Base-by-base conservation (phyloP, 108 stramenopile species). In the Ochromonas danica region DNA sequence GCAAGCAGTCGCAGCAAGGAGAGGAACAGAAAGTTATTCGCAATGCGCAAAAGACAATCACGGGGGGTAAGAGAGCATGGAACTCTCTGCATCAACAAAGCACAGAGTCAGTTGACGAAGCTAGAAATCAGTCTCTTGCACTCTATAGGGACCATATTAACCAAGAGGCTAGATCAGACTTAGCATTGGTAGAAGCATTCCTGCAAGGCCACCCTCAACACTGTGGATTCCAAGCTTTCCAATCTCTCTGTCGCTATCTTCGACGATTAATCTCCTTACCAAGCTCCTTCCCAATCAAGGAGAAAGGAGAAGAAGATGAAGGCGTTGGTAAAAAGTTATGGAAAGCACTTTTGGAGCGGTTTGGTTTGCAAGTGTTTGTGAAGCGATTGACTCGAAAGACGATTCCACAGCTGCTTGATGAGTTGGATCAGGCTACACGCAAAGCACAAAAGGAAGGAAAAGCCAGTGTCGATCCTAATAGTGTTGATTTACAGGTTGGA, bases 1-100 rank as follows among this genome's bases (percentile, higher is more conserved):
- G n/a, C n/a, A n/a, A n/a, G n/a, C n/a, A n/a, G n/a, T n/a, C n/a
- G n/a, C n/a, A n/a, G n/a, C n/a, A n/a, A n/a, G n/a, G n/a, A n/a
- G n/a, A n/a, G n/a, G n/a, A n/a, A n/a, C n/a, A n/a, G n/a, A n/a
- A n/a, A 60, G 25, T 25, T 60, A 25, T 25, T 60, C 57, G 57
- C 57, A 60, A 60, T 25, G 25, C 57, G 57, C 57, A 25, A 60
- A 60, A n/a, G n/a, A n/a, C n/a, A n/a, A n/a, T n/a, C n/a, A 27
- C 31, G 40, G 72, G 72, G 3, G 72, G 72, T 10, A 75, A 75
- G 40, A 45, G 31, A 60, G 72, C 72, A 38, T 75, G 72, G 72
- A 75, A 75, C 6, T 28, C 31, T 27, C 6, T 6, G 3, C 3
- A 39, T 41, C 14, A 75, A 35, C 30, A 67, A 67, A n/a, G n/a